Base-by-base conservation (phyloP, 2,329 filamentous ascomycete genomes). In the Alternaria sp. region DNA sequence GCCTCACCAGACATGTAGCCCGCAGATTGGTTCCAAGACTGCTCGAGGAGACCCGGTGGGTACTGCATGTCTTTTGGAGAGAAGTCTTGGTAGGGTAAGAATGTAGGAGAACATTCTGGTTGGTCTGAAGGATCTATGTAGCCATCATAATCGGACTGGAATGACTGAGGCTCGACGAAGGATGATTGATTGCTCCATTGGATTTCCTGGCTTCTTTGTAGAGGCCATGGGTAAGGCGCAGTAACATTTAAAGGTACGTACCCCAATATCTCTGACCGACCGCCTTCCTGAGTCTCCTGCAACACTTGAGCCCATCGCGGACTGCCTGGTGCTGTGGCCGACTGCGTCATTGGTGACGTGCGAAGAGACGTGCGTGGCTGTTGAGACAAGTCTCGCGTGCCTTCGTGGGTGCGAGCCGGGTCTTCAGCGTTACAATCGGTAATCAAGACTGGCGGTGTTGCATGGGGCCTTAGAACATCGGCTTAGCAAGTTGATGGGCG, bases 181-280 rank as follows among this genome's bases (percentile, higher is more conserved):
- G 44, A 24, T 11, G 31, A 7, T 26, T 48, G 21, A 5, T 48
- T 24, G 31, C 11, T 48, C 44, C 44, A 48, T 48, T 36, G 44
- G 23, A 6, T 23, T 33, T 36, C 44, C 31, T 36, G 44, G 14
- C 9, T 48, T 21, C 14, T 26, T 13, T 48, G 31, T 36, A 14
- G 21, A 34, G 44, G 21, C 21, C 23, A n/a, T n/a, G 44, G 31
- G 44, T 36, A 48, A 10, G 21, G 7, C 9, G 29, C 44, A 48
- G 44, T 36, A 21, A 36, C 9, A 24, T 34, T 21, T 33, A 31
- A 48, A 36, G 44, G 31, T 48, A 48, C 44, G 44, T 48, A 48
- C 44, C 44, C 44, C 44, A 13, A 48, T n/a, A 48, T 48, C 44
- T 34, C 44, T 36, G 44, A 48, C 9, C 7, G 44, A 26, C 29